Conservation (phyloP, 2,329 filamentous ascomycete genomes). For the Pseudogymnoascus sp. region DNA sequence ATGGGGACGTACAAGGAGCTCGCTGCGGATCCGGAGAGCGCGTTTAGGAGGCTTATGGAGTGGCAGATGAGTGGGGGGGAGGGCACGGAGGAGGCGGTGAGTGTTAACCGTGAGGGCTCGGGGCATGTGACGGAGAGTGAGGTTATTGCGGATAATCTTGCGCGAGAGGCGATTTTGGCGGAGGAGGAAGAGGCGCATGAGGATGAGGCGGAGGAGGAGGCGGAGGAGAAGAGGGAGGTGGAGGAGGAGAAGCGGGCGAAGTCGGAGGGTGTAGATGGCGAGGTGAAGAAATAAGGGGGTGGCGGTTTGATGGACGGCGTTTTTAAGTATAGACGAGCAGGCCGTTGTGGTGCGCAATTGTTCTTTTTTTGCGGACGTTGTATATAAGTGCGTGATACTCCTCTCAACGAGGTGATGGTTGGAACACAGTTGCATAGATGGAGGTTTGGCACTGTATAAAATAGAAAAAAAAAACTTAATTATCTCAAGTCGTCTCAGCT, state of each 20-base stretch:
- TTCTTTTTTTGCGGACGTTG: background rate
- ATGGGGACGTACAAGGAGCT: slow-evolving; percentile 77
- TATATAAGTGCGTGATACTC: slow-evolving; percentile 5
- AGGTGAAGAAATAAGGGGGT: background rate
- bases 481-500: background rate
- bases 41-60: slow-evolving; percentile 94
- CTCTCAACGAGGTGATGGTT: background rate
- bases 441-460: background rate
- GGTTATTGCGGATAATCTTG: slow-evolving; percentile 21
- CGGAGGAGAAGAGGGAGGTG: background rate
- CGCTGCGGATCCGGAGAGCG: slow-evolving; percentile 63
- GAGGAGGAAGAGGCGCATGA: slow-evolving; percentile 12
- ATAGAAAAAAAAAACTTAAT: slow-evolving; percentile 5
- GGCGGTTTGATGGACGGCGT: background rate
- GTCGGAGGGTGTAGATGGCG: background rate
- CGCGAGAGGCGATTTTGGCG: slow-evolving; percentile 8
- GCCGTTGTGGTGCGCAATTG: background rate
- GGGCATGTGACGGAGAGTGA: slow-evolving; percentile 24
- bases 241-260: background rate
- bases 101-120: slow-evolving; percentile 15
- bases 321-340: slow-evolving; percentile 2
- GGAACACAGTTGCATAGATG: background rate
- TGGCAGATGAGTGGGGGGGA: slow-evolving; percentile 95
- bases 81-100: slow-evolving; percentile 32
- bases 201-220: slow-evolving; percentile 9